Conservation (phyloP, 2,329 filamentous ascomycete genomes). For the Fusarium pseudoanthophilum region DNA sequence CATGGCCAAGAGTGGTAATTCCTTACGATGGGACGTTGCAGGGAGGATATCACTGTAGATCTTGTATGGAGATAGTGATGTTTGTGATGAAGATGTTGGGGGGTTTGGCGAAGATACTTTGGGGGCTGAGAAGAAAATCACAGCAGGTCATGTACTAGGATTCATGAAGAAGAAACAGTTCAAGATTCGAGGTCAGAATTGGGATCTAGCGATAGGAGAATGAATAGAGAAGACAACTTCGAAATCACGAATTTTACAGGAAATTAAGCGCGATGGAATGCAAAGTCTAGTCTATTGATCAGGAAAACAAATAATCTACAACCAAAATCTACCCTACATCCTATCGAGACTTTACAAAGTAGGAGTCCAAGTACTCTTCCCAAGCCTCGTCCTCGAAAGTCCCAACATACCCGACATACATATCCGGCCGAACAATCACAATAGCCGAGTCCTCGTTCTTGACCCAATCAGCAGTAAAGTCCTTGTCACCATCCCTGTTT, state of each 20-base stretch:
- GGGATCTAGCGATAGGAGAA: fast-evolving
- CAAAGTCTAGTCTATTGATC: background rate
- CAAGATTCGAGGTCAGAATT: too few species aligned
- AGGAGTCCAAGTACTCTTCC: slow-evolving; percentile 13
- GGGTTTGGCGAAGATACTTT: too few species aligned
- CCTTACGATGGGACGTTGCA: background rate
- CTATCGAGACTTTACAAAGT: background rate
- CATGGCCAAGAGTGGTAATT: background rate
- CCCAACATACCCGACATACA: slow-evolving; percentile 34
- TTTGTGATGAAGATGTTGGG: fast-evolving
- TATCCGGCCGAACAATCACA: slow-evolving; percentile 34
- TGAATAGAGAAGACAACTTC: too few species aligned
- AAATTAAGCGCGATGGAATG: fast-evolving
- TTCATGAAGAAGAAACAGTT: background rate
- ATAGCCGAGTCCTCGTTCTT: background rate
- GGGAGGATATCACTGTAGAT: background rate
- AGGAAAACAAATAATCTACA: background rate
- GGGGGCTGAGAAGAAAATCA: fast-evolving
- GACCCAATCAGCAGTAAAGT: slow-evolving; percentile 18
- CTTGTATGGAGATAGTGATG: background rate
- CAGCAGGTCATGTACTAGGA: fast-evolving
- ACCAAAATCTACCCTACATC: background rate
- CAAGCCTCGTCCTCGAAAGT: slow-evolving; percentile 4
- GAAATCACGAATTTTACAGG: too few species aligned
- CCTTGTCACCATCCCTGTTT: background rate